Percentiles rank a stretch among this genome's conserved stretches.
These are phyloP conservation scores for Erysimum cheiranthoides DNA, from an alignment of 345 rosid species.

Conservation along the genomic window DNA sequence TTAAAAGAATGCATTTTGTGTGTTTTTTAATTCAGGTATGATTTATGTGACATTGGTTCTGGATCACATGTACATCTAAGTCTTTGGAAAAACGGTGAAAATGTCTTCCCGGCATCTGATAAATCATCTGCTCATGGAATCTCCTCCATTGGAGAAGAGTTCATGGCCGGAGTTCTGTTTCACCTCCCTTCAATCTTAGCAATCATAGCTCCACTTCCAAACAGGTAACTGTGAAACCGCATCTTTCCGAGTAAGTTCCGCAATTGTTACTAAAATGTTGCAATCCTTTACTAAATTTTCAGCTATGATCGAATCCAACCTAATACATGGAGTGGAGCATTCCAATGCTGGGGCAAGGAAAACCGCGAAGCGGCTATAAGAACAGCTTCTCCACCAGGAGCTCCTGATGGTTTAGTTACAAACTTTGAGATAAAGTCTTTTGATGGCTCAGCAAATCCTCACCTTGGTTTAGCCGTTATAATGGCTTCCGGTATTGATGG, in stretches of 20 bases:
- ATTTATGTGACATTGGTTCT: constrained; percentile 82
- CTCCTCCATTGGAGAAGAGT: constrained; percentile 70
- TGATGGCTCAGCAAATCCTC: constrained; percentile 93
- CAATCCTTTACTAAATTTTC: constrained; percentile 1
- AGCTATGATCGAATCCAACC: constrained; percentile 98
- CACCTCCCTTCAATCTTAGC: constrained; percentile 94
- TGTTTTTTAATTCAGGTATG: constrained; percentile 58
- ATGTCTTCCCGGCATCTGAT: constrained; percentile 76
- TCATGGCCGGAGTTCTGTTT: constrained; percentile 90
- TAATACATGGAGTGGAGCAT: constrained; percentile 95
- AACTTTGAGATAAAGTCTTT: constrained; percentile 91
- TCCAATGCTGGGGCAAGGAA: constrained; percentile 98
- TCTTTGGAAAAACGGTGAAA: constrained; percentile 76
- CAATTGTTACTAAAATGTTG: neutral
- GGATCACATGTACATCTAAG: constrained; percentile 97
- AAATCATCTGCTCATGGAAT: constrained; percentile 74
- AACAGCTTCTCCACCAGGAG: constrained; percentile 93
- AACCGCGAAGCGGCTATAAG: constrained; percentile 88
- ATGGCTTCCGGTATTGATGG: constrained; percentile 94
- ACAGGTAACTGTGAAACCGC: constrained; percentile 54
- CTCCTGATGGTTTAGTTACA: constrained; percentile 71
- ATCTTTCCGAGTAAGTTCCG: neutral
- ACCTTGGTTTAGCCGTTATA: constrained; percentile 78
- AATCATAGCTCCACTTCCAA: constrained; percentile 86
- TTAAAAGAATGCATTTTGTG: constrained; percentile 11